Percentiles rank a stretch among this genome's conserved stretches.
Evolutionary conservation across 2,329 filamentous ascomycete species (phyloP).

Genomic region (Hirsutella minnesotensis): DNA sequence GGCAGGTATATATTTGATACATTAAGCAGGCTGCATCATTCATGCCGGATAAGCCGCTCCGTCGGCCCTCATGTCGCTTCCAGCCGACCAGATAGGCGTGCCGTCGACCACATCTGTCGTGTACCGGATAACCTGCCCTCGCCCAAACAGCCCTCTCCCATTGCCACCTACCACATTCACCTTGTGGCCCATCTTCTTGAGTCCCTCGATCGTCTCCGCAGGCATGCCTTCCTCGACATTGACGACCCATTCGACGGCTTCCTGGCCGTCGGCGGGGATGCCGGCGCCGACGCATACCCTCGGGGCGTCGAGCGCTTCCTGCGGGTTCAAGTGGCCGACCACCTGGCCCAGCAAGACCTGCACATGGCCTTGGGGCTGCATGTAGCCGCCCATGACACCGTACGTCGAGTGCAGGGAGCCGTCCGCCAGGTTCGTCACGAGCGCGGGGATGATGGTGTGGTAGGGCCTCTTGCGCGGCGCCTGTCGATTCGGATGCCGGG

Average conservation of each 20-base stretch:
- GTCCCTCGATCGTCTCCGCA: conserved; percentile 51
- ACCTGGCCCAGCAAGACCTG: conserved; percentile 87
- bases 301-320: conserved; percentile 82
- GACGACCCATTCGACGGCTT: conserved; percentile 51
- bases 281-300: conserved; percentile 77
- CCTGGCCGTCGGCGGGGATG: conserved; percentile 45
- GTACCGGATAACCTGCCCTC: conserved; percentile 76
- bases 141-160: conserved; percentile 61
- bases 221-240: conserved; percentile 76
- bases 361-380: conserved; percentile 95
- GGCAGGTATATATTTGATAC: not conserved
- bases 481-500: conserved; percentile 66
- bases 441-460: conserved; percentile 92
- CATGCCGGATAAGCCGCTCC: conserved; percentile 50
- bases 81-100: conserved; percentile 68
- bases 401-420: conserved; percentile 72
- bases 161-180: conserved; percentile 57
- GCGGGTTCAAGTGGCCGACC: conserved; percentile 68
- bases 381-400: conserved; percentile 96
- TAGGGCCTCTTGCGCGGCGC: conserved; percentile 81
- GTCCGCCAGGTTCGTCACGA: conserved; percentile 69
- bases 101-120: conserved; percentile 60
- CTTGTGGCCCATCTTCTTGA: conserved; percentile 61
- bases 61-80: conserved; percentile 81
- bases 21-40: not conserved